These are phyloP conservation scores for Fusarium luffae DNA, from an alignment of 2,329 filamentous ascomycete species.

Conservation along the genomic window DNA sequence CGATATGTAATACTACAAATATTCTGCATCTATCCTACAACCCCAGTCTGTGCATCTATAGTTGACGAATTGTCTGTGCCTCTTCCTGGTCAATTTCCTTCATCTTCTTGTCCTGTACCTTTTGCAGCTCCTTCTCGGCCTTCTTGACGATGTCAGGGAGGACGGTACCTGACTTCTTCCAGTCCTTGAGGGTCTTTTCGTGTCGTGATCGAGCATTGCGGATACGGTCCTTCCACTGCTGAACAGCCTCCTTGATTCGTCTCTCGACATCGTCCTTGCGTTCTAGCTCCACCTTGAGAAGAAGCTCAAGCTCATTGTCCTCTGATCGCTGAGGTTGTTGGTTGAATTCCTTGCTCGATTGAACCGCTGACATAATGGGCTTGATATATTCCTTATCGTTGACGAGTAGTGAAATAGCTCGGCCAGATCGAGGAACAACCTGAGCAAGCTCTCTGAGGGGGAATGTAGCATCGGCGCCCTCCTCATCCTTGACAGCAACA, in stretches of 20 bases:
- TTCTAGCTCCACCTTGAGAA: slow-evolving; percentile 65
- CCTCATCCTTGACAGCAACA: slow-evolving; percentile 52
- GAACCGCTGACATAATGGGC: slow-evolving; percentile 66
- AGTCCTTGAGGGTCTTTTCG: slow-evolving; percentile 61
- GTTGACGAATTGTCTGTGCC: slow-evolving; percentile 59
- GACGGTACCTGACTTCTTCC: slow-evolving; percentile 58
- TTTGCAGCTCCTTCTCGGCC: slow-evolving; percentile 60
- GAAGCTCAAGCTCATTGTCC: slow-evolving; percentile 69
- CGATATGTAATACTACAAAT: slow-evolving; percentile 47
- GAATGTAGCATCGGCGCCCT: slow-evolving; percentile 50
- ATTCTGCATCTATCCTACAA: slow-evolving; percentile 30
- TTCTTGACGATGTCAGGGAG: slow-evolving; percentile 61
- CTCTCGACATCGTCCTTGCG: slow-evolving; percentile 58
- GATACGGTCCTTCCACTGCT: slow-evolving; percentile 63
- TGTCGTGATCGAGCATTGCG: slow-evolving; percentile 60
- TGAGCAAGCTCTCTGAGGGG: slow-evolving; percentile 67
- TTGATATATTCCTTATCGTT: slow-evolving; percentile 60
- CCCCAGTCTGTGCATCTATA: slow-evolving; percentile 37
- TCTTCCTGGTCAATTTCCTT: slow-evolving; percentile 62
- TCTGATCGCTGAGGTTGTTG: slow-evolving; percentile 69
- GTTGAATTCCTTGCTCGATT: slow-evolving; percentile 65
- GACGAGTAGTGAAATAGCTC: slow-evolving; percentile 56
- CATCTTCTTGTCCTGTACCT: slow-evolving; percentile 65
- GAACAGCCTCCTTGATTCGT: slow-evolving; percentile 58
- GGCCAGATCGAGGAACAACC: slow-evolving; percentile 60